Conservation (phyloP, 495 filamentous ascomycete species). For the Pseudevernia furfuracea region DNA sequence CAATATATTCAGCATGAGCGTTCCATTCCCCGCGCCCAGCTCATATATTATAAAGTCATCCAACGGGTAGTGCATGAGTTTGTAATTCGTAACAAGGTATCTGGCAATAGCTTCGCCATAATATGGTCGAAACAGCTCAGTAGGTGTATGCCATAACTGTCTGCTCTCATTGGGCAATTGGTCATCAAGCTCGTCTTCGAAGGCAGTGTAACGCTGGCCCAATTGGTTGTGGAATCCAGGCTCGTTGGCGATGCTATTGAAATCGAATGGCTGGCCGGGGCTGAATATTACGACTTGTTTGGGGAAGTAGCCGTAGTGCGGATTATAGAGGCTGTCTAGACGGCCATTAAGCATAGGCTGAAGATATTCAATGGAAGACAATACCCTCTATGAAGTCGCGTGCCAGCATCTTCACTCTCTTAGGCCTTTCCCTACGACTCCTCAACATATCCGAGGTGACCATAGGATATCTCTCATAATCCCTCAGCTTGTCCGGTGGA, state of each 20-base stretch:
- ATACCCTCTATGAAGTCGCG: conserved; percentile 95
- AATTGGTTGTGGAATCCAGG: conserved; percentile 69
- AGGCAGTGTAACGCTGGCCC: conserved; percentile 72
- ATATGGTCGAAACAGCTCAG: conserved; percentile 91
- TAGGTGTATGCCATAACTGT: conserved; percentile 97
- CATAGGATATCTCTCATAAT: conserved; percentile 70
- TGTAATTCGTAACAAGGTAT: conserved; percentile 92
- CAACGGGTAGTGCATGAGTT: conserved; percentile 86
- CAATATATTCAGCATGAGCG: conserved; percentile 94
- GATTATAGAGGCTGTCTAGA: conserved; percentile 92
- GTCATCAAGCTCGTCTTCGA: conserved; percentile 80
- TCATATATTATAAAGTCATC: conserved; percentile 98
- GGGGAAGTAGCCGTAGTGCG: conserved; percentile 94
- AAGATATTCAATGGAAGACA: conserved; percentile 15
- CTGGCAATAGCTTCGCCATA: conserved; percentile 95
- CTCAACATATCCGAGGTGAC: conserved; percentile 76
- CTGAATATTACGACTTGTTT: conserved; percentile 96
- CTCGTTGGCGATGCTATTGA: conserved; percentile 72
- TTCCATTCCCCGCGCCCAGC: conserved; percentile 95
- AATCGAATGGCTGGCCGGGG: conserved; percentile 87
- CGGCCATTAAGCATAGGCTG: conserved; percentile 2
- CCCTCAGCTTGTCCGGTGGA: conserved; percentile 64
- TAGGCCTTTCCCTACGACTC: conserved; percentile 63
- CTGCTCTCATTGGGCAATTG: conserved; percentile 61
- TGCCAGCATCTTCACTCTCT: conserved; percentile 89